Evolutionary conservation across 306 rosid species (phyloP), one percentile per base, ranked within the genome.

Genomic region (Gleditsia sinensis): DNA sequence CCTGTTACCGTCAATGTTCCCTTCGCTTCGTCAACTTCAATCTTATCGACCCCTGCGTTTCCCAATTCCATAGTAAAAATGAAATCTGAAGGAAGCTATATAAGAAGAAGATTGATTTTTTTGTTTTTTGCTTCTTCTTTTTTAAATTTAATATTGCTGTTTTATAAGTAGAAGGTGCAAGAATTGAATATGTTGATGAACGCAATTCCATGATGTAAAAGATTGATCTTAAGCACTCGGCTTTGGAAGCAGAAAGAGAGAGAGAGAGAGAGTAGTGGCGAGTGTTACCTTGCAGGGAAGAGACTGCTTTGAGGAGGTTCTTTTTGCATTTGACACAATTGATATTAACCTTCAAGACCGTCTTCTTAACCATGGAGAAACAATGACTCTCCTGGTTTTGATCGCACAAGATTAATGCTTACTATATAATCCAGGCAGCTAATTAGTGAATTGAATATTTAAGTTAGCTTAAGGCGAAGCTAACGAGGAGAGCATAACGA

Each of bases 1-100:
- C 97, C 97, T 4, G 83, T 87, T 37, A 91, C 85, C 0, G 84
- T 83, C 75, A 89, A 48, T 17, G 86, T 86, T 14, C 89, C 93
- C 61, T 86, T 87, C 42, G 48, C 85, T 79, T 70, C 92, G 71
- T 89, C 95, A 3, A 69, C 77, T 72, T 91, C 93, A 19, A 89
- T 76, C 82, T 91, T 81, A 77, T 91, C 93, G 9, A 91, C 89
- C 10, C 90, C 95, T 91, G 43, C 56, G 67, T 17, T 28, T 28
- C 4, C 32, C 32, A 28, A 28, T 28, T 28, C 3, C n/a, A n/a
- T n/a, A n/a, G n/a, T n/a, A n/a, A n/a, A n/a, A n/a, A n/a, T n/a
- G n/a, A n/a, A n/a, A n/a, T n/a, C n/a, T n/a, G n/a, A n/a, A n/a
- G n/a, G n/a, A n/a, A n/a, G n/a, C n/a, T n/a, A n/a, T n/a, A n/a